Evolutionary conservation across 192 early-diverging fungal species (phyloP).

Genomic region (Linderina pennispora): DNA sequence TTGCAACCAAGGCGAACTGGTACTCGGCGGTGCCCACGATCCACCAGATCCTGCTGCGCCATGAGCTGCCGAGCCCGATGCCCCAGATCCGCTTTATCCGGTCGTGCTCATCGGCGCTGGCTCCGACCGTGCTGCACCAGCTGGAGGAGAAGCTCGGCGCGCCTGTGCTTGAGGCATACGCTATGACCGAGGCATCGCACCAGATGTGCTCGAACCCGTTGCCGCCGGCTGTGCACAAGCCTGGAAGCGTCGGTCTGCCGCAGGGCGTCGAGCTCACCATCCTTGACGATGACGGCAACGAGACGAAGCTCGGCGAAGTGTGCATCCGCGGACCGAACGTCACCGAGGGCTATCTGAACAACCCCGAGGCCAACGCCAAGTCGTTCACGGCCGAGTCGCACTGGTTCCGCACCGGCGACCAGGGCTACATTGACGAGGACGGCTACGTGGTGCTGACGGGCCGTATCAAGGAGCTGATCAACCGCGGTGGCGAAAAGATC

Average conservation of each 20-base stretch:
- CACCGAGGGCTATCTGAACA: slow-evolving; percentile 72
- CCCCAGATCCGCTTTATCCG: slow-evolving; percentile 69
- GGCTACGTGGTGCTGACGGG: slow-evolving; percentile 77
- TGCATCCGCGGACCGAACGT: slow-evolving; percentile 80
- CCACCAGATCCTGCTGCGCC: slow-evolving; percentile 71
- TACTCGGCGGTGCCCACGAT: slow-evolving; percentile 80
- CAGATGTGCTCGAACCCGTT: slow-evolving; percentile 82
- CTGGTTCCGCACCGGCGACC: slow-evolving; percentile 84
- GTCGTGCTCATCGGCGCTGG: slow-evolving; percentile 70
- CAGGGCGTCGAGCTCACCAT: slow-evolving; percentile 72
- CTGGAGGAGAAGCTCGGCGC: slow-evolving; percentile 60
- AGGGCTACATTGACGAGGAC: slow-evolving; percentile 71
- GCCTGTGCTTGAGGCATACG: slow-evolving; percentile 77
- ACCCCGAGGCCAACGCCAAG: slow-evolving; percentile 55
- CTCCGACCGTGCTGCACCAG: slow-evolving; percentile 58
- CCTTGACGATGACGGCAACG: slow-evolving; percentile 45
- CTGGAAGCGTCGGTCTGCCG: slow-evolving; percentile 72
- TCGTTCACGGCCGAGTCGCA: slow-evolving; percentile 54
- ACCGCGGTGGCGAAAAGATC: slow-evolving; percentile 87
- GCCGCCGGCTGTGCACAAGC: slow-evolving; percentile 60
- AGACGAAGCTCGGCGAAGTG: slow-evolving; percentile 60
- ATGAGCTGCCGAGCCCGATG: slow-evolving; percentile 17
- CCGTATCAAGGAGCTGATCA: slow-evolving; percentile 87
- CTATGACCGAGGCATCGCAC: slow-evolving; percentile 86
- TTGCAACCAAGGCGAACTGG: slow-evolving; percentile 55